A percentile compares a stretch with the other conserved stretches of the same genome.
phyloP scores from a whole-genome alignment of 179 eudicot genomes.

The Heliamphora pulchella region DNA sequence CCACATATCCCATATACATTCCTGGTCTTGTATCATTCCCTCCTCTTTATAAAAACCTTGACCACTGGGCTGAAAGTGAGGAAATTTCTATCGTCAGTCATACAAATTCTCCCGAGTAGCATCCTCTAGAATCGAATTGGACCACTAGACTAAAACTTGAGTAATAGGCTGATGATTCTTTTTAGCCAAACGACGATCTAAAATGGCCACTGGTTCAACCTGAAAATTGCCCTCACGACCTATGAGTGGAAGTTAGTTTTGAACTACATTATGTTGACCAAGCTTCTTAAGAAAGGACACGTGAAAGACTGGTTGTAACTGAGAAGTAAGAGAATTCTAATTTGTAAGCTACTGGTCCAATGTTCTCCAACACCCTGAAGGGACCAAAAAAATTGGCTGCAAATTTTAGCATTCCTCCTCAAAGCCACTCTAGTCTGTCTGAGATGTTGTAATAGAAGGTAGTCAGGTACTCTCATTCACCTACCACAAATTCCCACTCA shows the following conservation, averaged over 20 bases:
- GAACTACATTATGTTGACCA: no score
- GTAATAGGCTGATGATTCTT: not conserved
- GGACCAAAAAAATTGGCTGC: not conserved
- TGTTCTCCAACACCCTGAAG: not conserved
- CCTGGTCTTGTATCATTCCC: not conserved
- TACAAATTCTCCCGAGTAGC: not conserved
- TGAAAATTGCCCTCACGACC: no score
- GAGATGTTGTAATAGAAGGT: not conserved
- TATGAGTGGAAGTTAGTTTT: no score
- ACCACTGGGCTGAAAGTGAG: not conserved
- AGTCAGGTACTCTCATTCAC: not conserved
- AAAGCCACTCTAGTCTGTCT: not conserved
- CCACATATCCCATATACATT: no score
- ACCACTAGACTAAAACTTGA: not conserved
- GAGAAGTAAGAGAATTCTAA: no score
- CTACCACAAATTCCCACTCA: not conserved
- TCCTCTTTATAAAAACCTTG: not conserved
- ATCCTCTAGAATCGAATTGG: not conserved
- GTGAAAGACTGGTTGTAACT: no score
- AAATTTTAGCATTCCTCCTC: not conserved
- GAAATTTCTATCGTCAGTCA: not conserved
- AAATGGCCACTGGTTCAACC: not conserved
- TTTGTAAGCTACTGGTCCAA: no score
- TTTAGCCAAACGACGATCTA: not conserved
- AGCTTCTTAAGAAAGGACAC: no score